phyloP scores from a whole-genome alignment of 495 filamentous ascomycete species.

The Hypoxylon subgilvum region DNA sequence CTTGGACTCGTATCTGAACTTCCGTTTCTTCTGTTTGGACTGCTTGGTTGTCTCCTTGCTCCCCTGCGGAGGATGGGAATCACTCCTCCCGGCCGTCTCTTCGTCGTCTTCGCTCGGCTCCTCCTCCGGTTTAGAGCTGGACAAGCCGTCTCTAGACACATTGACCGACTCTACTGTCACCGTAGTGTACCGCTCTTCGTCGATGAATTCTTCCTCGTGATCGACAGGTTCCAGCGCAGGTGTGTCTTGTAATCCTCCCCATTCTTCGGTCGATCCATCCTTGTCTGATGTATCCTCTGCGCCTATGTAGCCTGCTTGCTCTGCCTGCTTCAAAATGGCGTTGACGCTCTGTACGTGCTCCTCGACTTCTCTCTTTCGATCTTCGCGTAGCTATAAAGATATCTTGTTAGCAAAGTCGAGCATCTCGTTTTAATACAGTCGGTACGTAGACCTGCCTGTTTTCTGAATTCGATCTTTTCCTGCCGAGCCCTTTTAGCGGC shows the following conservation, averaged over 20 bases:
- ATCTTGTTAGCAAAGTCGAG: neutral
- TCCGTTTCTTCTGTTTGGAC: slow-evolving; percentile 81
- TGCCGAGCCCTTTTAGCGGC: slow-evolving; percentile 74
- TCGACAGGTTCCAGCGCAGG: slow-evolving; percentile 59
- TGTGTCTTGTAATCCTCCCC: slow-evolving; percentile 66
- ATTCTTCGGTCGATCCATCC: slow-evolving; percentile 63
- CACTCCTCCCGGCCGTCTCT: slow-evolving; percentile 41
- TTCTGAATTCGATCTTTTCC: slow-evolving; percentile 72
- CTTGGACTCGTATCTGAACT: slow-evolving; percentile 92
- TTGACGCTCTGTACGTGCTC: slow-evolving; percentile 77
- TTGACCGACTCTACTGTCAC: slow-evolving; percentile 94
- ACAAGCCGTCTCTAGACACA: slow-evolving; percentile 73
- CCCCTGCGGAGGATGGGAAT: slow-evolving; percentile 39
- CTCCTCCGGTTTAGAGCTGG: slow-evolving; percentile 51
- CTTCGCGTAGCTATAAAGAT: slow-evolving; percentile 71
- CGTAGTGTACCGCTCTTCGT: slow-evolving; percentile 93
- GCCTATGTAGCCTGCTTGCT: slow-evolving; percentile 52
- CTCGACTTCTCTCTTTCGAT: slow-evolving; percentile 77
- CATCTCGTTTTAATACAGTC: neutral
- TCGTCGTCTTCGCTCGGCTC: slow-evolving; percentile 56
- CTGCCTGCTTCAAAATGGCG: slow-evolving; percentile 62
- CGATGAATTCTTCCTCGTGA: slow-evolving; percentile 91
- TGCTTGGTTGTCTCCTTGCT: slow-evolving; percentile 45
- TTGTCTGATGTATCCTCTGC: slow-evolving; percentile 38
- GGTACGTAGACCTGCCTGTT: slow-evolving; percentile 61